Base-by-base conservation (phyloP, 2,329 filamentous ascomycete genomes). In the Nemania serpens region DNA sequence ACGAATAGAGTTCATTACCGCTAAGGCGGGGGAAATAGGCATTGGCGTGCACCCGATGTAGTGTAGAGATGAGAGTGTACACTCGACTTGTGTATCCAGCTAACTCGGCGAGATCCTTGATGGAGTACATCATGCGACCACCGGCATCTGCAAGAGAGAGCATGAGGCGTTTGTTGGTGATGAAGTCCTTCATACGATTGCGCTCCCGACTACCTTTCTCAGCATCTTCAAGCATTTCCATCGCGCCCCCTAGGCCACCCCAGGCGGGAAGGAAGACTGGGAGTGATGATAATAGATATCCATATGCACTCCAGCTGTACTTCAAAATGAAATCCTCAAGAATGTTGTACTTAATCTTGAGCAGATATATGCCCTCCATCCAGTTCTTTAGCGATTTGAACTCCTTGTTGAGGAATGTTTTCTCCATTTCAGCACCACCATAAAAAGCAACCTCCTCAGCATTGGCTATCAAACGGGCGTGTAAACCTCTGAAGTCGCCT, bases 121-220 rank as follows among this genome's bases (percentile, higher is more conserved):
- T 96, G 64, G 91, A 95, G 80, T 99, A 99, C 95, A 99, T 99
- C 92, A 99, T 97, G 48, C 95, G 86, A 25, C 94, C 94, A 61
- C 95, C 95, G 1, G 95, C 95, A 76, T 99, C 95, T 10, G 95
- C 95, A 39, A 99, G 84, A 15, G 94, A 98, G 34, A 99, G 84
- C 95, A 99, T 98, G 41, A 99, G 88, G 4, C 95, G 88, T 77
- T 99, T 98, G 79, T 99, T 99, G 12, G 95, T 99, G 77, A 99
- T 97, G 77, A 99, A 99, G 36, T 96, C 92, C 78, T 96, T 95
- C 91, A 98, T 99, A 42, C 96, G 91, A 58, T 89, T 88, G 48
- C 91, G 86, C 75, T 96, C 91, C 29, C 90, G 85, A 29, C 85
- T 83, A 29, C 81, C 81, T 64, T 79, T 83, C 17, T 78, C 78